Evolutionary conservation across 495 filamentous ascomycete species (phyloP), one percentile per base, ranked within the genome.

Genomic region (Penicillium manginii): DNA sequence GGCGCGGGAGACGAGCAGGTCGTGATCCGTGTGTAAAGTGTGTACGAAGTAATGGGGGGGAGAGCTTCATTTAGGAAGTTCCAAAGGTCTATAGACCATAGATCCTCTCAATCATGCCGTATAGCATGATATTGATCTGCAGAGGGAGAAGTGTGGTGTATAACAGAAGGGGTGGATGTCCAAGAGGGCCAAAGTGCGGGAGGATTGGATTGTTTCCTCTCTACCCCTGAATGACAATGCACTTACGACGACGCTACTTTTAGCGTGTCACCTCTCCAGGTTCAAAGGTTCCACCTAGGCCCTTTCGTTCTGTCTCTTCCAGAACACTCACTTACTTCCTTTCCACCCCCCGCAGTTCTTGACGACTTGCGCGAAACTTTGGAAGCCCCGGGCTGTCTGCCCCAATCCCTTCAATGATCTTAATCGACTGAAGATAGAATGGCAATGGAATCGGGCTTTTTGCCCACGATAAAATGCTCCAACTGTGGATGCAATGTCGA

Each of bases 391-490:
- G 45, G 45, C 45, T 23, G 45, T 8, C 9, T 23, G 45, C 45
- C 45, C 40, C 18, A 23, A 10, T 47, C 4, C 18, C 19, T 23
- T 47, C 45, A 47, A 47, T 46, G 50, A 35, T 46, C 39, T 17
- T 50, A 19, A n/a, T 22, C 17, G 9, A 19, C 9, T 52, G 17
- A 40, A 49, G 42, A 18, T 5, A 54, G 52, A 32, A 71, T 67
- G 57, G 63, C 69, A 29, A 68, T 69, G 61, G 60, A 71, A 50
- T 60, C 65, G 77, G 86, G 84, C 77, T 86, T 93, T 50, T 81
- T 98, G 79, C 92, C 93, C 66, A 86, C 86, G 18, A 92, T 98
- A 73, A 98, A 97, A 85, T 98, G 94, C 79, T 98, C 96, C 50
- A 89, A 82, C 71, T 98, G 94, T 69, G 86, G 86, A 47, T 75